Evolutionary conservation across 2,329 filamentous ascomycete species (phyloP), one percentile per base, ranked within the genome.

Genomic region (Colletotrichum echinochloae): DNA sequence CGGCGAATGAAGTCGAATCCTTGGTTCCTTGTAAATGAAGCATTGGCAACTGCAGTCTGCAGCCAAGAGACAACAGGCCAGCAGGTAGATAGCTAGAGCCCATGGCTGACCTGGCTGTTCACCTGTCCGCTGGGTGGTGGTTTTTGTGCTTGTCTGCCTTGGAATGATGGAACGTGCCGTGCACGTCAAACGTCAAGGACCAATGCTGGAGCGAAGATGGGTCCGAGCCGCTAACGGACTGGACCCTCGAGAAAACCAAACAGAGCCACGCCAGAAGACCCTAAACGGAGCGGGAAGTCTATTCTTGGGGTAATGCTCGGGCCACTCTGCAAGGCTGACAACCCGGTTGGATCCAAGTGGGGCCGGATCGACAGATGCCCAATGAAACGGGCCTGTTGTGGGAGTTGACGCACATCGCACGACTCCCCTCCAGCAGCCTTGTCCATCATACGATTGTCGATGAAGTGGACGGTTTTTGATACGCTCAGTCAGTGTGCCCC

Each of bases 391-490:
- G 30, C 41, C n/a, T 55, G n/a, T 65, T 37, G 18, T 48, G n/a
- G 26, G 52, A 33, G 65, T 73, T 60, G 72, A 65, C 65, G 55
- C 35, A 39, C 49, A 70, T 74, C 62, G 73, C 71, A 73, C 73
- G 73, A 74, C 69, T 77, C 76, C 76, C 77, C 77, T 78, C 75
- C 35, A 73, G 67, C 75, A 81, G 79, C 79, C 79, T 81, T 72
- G 79, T 69, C 64, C 74, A 81, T 81, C 79, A 80, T 81, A 81
- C 79, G 79, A 81, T 80, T 75, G 64, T 72, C 55, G 59, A 72
- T 66, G 69, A 72, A 70, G 60, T 69, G 62, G 59, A 57, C 64
- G 64, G 69, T 68, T 73, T 72, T 71, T 70, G 70, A 70, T 46
- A 66, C 72, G 56, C 51, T 54, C 66, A 49, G 46, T 57, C 63